Base-by-base conservation (phyloP, 495 filamentous ascomycete species). In the Hapsidospora chrysogenum region DNA sequence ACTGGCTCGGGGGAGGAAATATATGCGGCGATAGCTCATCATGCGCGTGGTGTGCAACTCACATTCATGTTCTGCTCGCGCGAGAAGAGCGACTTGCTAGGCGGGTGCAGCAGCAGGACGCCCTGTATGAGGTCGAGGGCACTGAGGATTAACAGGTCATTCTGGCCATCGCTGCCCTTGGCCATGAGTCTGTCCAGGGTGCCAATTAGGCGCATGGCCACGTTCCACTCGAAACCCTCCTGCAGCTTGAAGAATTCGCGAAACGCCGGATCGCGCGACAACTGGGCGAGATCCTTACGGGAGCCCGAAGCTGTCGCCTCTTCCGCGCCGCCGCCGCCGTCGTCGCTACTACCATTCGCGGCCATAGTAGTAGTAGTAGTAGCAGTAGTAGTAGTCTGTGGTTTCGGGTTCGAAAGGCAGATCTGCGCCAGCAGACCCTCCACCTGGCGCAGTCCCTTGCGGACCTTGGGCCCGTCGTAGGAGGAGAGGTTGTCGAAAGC, bases 221-320 rank as follows among this genome's bases (percentile, higher is more conserved):
- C 80, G 58, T 97, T 97, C 82, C 86, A 97, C 58, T 94, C 81
- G 56, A 97, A 97, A 9, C 87, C 78, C 47, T 93, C 87, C 53
- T 97, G 89, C 34, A 96, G 52, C 48, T 92, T 83, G 63, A 93
- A 92, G 59, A 96, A 97, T 52, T 96, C 89, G 35, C 82, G 64
- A 49, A 94, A 97, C 8, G 87, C 89, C 17, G 80, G 85, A 54
- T 97, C 89, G 43, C 79, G 73, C 37, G 65, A 64, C 44, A 94
- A 56, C 32, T 82, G 72, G 25, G 57, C 58, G 30, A 92, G 62
- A 15, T 63, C 62, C 56, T 87, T 86, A 35, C 47, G 52, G 21
- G 32, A 46, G n/a, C 41, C 25, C 38, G 27, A 38, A 56, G 43
- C 48, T 53, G 37, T 19, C 40, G 65, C 59, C 29, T 68, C 67